A percentile compares a stretch with the other conserved stretches of the same genome.
Evolutionary conservation across 129 eudicot species (phyloP).

Genomic region (Kitagawia praeruptora): DNA sequence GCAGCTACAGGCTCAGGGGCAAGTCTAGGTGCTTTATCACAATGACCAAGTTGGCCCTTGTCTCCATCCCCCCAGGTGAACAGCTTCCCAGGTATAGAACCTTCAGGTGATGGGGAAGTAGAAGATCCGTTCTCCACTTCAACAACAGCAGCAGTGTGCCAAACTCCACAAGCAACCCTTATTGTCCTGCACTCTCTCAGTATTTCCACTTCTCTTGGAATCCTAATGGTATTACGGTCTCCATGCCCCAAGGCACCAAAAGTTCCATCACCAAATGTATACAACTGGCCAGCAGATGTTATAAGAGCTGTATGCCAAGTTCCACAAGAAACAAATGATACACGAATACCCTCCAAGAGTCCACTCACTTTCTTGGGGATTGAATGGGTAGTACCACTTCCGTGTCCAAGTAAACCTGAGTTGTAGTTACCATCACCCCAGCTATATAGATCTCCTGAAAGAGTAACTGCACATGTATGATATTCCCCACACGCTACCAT

Average conservation of each 20-base stretch:
- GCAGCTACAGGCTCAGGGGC: slow-evolving; percentile 57
- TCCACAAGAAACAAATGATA: slow-evolving; percentile 75
- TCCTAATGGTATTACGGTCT: slow-evolving; percentile 27
- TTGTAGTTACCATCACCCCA: slow-evolving; percentile 75
- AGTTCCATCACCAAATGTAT: slow-evolving; percentile 89
- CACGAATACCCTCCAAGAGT: slow-evolving; percentile 56
- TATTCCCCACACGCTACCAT: slow-evolving; percentile 84
- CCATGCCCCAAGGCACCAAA: slow-evolving; percentile 95
- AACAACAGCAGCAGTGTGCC: slow-evolving; percentile 97
- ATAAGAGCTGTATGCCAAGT: slow-evolving; percentile 92
- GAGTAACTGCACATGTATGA: slow-evolving; percentile 83
- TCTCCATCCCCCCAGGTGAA: slow-evolving; percentile 99
- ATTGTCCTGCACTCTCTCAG: slow-evolving; percentile 52
- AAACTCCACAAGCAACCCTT: slow-evolving; percentile 84
- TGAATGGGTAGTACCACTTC: slow-evolving; percentile 71
- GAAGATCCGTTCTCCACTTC: slow-evolving; percentile 35
- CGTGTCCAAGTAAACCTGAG: slow-evolving; percentile 74
- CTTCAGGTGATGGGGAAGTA: slow-evolving; percentile 28
- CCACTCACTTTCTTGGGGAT: slow-evolving; percentile 76
- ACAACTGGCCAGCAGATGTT: slow-evolving; percentile 63
- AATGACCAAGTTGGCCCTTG: slow-evolving; percentile 73
- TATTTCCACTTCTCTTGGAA: slow-evolving; percentile 72
- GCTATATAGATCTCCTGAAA: slow-evolving; percentile 79
- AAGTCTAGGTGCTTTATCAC: slow-evolving; percentile 54
- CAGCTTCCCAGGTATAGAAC: slow-evolving; percentile 44